Evolutionary conservation across 371 early-diverging fungal species (phyloP), one percentile per base, ranked within the genome.

Genomic region (Coemansia sp.): DNA sequence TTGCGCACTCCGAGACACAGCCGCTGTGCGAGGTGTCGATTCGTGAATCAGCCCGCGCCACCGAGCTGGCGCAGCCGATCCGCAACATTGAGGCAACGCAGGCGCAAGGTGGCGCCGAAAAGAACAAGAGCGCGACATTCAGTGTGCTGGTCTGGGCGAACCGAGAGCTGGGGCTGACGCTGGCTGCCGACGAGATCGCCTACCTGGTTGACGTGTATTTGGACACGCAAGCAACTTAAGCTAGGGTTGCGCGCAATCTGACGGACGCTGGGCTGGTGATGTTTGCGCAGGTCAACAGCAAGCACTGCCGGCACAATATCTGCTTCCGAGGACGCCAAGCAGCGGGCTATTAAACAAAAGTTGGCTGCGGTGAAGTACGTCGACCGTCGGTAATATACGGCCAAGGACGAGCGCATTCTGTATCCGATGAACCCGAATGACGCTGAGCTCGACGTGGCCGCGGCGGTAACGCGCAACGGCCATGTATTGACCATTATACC

Each of bases 201-300:
- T 97, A 98, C 69, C 82, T 98, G 62, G 91, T 93, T 14, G 83
- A 86, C 2, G 91, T 92, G 29, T 96, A 93, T 77, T 80, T 90
- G 42, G 89, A 89, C 37, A 18, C 18, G 18, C 18, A 18, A 18
- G 18, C 18, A 18, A 18, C 18, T 18, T 18, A 18, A 18, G 18
- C 18, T 18, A 68, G 74, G 40, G 62, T 90, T 9, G 79, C 75
- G 9, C 87, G 96, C 55, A 90, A 94, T 65, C 97, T 96, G 8
- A 96, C 98, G n/a, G 97, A 98, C 72, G 94, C 93, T 4, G 97
- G 96, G 81, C 83, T 98, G 48, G 92, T 98, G 85, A 98, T 98
- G 98, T 98, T 98, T 89, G 97, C 97, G 48, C 98, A 97, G 77
- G 97, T 98, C 75, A 97, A 98, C 80, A 95, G 95, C 38, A 97